phyloP scores from a whole-genome alignment of 2,329 filamentous ascomycete species.

The Reticulascus tulasneorum region DNA sequence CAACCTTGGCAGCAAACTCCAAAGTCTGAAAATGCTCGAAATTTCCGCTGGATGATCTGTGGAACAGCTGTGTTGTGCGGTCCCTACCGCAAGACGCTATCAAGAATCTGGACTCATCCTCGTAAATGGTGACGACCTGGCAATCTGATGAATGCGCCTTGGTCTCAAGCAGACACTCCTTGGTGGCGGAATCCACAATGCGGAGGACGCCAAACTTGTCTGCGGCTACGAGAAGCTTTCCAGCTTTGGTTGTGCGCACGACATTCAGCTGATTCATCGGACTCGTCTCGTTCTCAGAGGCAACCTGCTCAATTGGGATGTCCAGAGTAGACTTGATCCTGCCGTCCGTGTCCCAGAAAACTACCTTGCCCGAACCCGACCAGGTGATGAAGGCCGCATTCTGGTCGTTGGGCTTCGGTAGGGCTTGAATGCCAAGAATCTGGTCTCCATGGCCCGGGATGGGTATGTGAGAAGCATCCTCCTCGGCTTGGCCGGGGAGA shows the following conservation, averaged over 20 bases:
- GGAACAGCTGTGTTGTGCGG: slow-evolving; percentile 89
- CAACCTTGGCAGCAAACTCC: slow-evolving; percentile 86
- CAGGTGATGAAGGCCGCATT: slow-evolving; percentile 82
- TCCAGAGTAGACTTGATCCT: slow-evolving; percentile 59
- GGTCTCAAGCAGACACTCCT: slow-evolving; percentile 61
- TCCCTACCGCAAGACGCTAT: slow-evolving; percentile 84
- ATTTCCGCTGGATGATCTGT: slow-evolving; percentile 46
- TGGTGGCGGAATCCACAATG: slow-evolving; percentile 60
- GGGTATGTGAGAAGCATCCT: slow-evolving; percentile 42
- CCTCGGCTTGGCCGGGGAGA: slow-evolving; percentile 33
- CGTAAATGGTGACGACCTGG: slow-evolving; percentile 72
- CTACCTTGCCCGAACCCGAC: slow-evolving; percentile 74
- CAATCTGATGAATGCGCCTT: slow-evolving; percentile 87
- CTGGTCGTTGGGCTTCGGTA: slow-evolving; percentile 56
- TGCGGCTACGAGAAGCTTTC: slow-evolving; percentile 70
- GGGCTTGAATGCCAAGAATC: slow-evolving; percentile 68
- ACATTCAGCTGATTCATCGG: slow-evolving; percentile 55
- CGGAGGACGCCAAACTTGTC: slow-evolving; percentile 83
- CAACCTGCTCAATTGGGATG: slow-evolving; percentile 64
- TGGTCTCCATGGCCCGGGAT: slow-evolving; percentile 61
- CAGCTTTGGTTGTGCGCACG: slow-evolving; percentile 56
- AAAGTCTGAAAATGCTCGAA: slow-evolving; percentile 87
- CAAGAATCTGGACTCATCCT: slow-evolving; percentile 57
- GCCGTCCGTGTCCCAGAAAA: slow-evolving; percentile 79
- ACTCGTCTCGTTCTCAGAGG: slow-evolving; percentile 46